phyloP scores from a whole-genome alignment of 805 yeast species.

The Kazachstania martiniae region DNA sequence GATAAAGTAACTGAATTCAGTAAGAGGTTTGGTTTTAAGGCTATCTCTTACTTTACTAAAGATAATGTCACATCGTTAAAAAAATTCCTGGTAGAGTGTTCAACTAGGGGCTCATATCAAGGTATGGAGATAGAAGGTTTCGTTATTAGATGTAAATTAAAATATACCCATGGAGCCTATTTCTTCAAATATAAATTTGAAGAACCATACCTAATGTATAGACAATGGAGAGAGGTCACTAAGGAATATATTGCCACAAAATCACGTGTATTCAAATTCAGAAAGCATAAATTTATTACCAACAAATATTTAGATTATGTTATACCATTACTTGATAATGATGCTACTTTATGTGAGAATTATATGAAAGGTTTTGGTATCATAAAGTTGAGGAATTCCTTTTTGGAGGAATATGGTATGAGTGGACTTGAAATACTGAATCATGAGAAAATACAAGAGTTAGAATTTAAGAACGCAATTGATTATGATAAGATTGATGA shows the following conservation, averaged over 20 bases:
- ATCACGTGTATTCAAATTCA: conserved; percentile 30
- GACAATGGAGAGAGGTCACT: conserved; percentile 86
- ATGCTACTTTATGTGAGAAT: conserved; percentile 36
- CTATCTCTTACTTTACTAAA: conserved; percentile 38
- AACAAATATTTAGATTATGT: conserved; percentile 62
- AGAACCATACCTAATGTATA: conserved; percentile 84
- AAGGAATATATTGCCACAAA: conserved; percentile 36
- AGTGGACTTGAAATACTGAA: conserved; percentile 50
- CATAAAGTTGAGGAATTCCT: conserved; percentile 57
- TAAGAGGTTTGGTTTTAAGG: conserved; percentile 54
- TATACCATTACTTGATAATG: conserved; percentile 38
- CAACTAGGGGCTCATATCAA: conserved; percentile 59
- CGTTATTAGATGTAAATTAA: conserved; percentile 58
- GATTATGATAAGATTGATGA: conserved; percentile 28
- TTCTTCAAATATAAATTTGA: conserved; percentile 92
- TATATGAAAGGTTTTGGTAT: conserved; percentile 58
- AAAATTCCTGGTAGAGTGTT: conserved; percentile 42
- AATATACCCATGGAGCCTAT: conserved; percentile 42
- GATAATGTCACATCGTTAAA: conserved; percentile 33
- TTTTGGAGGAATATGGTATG: conserved; percentile 42
- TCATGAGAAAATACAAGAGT: conserved; percentile 30
- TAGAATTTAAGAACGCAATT: conserved; percentile 31
- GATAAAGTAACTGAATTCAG: conserved; percentile 52
- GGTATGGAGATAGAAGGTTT: conserved; percentile 83
- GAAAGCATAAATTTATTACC: conserved; percentile 49